Evolutionary conservation across 805 yeast species (phyloP).

Genomic region (Schwanniomyces pseudopolymorphus): DNA sequence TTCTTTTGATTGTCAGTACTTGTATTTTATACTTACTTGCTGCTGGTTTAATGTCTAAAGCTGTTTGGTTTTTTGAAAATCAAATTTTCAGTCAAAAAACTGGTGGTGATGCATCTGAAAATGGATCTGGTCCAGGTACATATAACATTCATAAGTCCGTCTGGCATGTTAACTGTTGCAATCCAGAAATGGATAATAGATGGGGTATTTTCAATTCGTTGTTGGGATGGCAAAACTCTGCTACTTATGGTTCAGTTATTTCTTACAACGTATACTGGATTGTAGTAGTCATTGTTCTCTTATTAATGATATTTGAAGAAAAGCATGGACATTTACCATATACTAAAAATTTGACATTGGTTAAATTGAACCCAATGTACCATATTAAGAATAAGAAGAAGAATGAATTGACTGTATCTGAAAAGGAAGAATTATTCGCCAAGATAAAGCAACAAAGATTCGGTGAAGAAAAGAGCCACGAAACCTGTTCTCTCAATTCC

Average conservation of each 20-base stretch:
- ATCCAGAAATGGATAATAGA: constrained; percentile 87
- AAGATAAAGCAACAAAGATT: constrained; percentile 25
- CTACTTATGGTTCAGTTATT: constrained; percentile 88
- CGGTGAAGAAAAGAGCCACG: constrained; percentile 10
- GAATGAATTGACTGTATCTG: constrained; percentile 28
- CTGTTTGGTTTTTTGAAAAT: constrained; percentile 84
- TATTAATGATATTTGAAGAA: constrained; percentile 79
- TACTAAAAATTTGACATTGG: constrained; percentile 41
- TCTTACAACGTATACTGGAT: constrained; percentile 92
- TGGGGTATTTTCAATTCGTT: constrained; percentile 97
- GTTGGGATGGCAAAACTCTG: constrained; percentile 97
- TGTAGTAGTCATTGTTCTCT: constrained; percentile 51
- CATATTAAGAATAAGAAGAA: constrained; percentile 68
- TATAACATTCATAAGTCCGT: constrained; percentile 77
- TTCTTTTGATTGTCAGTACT: constrained; percentile 85
- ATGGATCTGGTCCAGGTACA: constrained; percentile 93
- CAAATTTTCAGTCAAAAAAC: constrained; percentile 61
- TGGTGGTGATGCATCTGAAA: constrained; percentile 95
- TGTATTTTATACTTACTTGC: constrained; percentile 85
- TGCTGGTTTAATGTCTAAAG: constrained; percentile 92
- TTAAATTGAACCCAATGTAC: constrained; percentile 68
- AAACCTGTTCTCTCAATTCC: not conserved
- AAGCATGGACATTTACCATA: constrained; percentile 79
- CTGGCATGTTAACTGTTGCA: constrained; percentile 98
- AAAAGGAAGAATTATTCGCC: constrained; percentile 36